Percentiles rank a stretch among this genome's conserved stretches.
These are phyloP conservation scores for Wickerhamiella sergipiensis DNA, from an alignment of 805 yeast genomes.

Conservation along the genomic window DNA sequence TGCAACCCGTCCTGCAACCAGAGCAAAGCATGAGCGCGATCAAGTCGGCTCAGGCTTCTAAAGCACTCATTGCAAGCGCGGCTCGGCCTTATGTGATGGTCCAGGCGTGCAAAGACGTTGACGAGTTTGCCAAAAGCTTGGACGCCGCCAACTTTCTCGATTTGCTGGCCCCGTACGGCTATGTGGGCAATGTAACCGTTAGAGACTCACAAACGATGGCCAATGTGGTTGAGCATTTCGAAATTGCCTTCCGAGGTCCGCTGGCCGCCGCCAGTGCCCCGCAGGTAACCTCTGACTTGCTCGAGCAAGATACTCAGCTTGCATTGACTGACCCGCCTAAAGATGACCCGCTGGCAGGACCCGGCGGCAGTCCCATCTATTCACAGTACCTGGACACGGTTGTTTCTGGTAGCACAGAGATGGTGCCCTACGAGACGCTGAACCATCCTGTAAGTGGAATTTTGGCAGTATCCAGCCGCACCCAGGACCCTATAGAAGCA, in stretches of 20 bases:
- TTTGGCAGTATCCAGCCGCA: slow-evolving; percentile 46
- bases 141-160: slow-evolving; percentile 33
- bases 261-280: not conserved
- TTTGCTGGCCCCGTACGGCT: slow-evolving; percentile 40
- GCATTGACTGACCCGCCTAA: not conserved
- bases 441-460: slow-evolving; percentile 76
- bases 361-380: not conserved
- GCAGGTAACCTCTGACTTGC: not conserved
- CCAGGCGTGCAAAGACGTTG: slow-evolving; percentile 31
- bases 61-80: not conserved
- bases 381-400: not conserved
- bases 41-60: not conserved
- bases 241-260: slow-evolving; percentile 22
- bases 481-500: slow-evolving; percentile 44
- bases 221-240: slow-evolving; percentile 37
- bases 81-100: not conserved
- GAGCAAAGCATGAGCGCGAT: not conserved
- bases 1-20: too few species aligned
- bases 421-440: slow-evolving; percentile 60
- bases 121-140: slow-evolving; percentile 27
- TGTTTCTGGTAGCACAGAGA: not conserved
- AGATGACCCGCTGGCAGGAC: not conserved
- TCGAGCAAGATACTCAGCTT: not conserved
- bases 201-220: slow-evolving; percentile 39
- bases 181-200: slow-evolving; percentile 33